Evolutionary conservation across 2,329 filamentous ascomycete genomes (phyloP).

Genomic region (Aspergillus luchuensis): DNA sequence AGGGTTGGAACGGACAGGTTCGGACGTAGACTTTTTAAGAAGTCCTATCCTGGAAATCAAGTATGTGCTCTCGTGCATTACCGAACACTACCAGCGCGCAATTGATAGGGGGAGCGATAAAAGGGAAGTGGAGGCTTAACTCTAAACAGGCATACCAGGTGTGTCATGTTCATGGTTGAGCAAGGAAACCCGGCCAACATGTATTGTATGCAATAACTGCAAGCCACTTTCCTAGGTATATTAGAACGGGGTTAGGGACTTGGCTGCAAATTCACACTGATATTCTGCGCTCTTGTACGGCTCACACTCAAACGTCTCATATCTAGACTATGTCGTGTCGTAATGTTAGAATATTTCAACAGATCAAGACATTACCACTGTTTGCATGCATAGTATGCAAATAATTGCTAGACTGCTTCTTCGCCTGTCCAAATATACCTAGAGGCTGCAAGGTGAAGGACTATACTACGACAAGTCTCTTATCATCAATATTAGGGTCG

Average conservation of each 20-base stretch:
- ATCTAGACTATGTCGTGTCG: background rate
- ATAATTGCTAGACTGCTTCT: no score
- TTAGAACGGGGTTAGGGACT: background rate
- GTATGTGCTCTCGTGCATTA: background rate
- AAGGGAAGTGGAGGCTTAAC: background rate
- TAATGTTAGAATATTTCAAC: no score
- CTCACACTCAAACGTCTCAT: background rate
- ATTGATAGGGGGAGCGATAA: background rate
- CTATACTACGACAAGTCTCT: no score
- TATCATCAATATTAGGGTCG: no score
- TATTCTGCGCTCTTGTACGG: background rate
- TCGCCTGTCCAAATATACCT: no score
- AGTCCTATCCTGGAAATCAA: background rate
- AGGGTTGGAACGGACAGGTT: background rate
- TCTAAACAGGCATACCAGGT: background rate
- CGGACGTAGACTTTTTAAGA: background rate
- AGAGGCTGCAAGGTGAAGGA: no score
- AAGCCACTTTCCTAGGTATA: background rate
- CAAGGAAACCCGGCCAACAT: background rate
- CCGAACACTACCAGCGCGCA: background rate
- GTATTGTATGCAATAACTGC: background rate
- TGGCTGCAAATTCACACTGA: background rate
- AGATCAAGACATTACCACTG: no score
- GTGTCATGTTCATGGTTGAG: background rate
- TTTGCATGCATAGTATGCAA: no score